phyloP scores from a whole-genome alignment of 805 yeast species.

The Wickerhamomyces bovis region DNA sequence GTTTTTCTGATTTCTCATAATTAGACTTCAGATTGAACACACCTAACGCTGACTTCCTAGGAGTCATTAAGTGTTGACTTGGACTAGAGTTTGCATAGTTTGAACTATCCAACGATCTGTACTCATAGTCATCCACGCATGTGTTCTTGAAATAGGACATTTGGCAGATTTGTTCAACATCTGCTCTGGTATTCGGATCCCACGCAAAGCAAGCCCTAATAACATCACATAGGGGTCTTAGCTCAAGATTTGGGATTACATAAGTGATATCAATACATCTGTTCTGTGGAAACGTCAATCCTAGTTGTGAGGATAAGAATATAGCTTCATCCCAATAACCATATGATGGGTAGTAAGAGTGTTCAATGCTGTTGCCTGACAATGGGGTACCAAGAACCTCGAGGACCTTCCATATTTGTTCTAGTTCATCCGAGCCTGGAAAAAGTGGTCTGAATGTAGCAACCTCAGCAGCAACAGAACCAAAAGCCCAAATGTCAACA shows the following conservation, averaged over 20 bases:
- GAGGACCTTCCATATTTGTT: slow-evolving; percentile 68
- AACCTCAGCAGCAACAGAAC: slow-evolving; percentile 67
- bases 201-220: slow-evolving; percentile 55
- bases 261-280: slow-evolving; percentile 44
- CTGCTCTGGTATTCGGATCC: slow-evolving; percentile 68
- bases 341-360: slow-evolving; percentile 45
- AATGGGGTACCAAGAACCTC: slow-evolving; percentile 71
- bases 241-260: slow-evolving; percentile 40
- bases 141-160: slow-evolving; percentile 53
- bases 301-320: slow-evolving; percentile 44
- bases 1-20: slow-evolving; percentile 12
- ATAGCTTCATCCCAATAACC: slow-evolving; percentile 70
- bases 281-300: slow-evolving; percentile 47
- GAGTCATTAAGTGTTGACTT: neutral
- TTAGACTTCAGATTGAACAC: neutral
- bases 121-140: slow-evolving; percentile 19
- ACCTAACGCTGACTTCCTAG: neutral
- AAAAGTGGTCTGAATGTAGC: slow-evolving; percentile 73
- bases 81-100: neutral
- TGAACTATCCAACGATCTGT: neutral
- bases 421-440: slow-evolving; percentile 76
- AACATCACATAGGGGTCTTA: slow-evolving; percentile 31
- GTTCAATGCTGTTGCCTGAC: slow-evolving; percentile 19
- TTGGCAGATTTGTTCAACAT: slow-evolving; percentile 40
- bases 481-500: slow-evolving; percentile 84